These are phyloP conservation scores for Tephrocybe sp. DNA, from an alignment of 768 basidiomycete genomes.

Conservation along the genomic window DNA sequence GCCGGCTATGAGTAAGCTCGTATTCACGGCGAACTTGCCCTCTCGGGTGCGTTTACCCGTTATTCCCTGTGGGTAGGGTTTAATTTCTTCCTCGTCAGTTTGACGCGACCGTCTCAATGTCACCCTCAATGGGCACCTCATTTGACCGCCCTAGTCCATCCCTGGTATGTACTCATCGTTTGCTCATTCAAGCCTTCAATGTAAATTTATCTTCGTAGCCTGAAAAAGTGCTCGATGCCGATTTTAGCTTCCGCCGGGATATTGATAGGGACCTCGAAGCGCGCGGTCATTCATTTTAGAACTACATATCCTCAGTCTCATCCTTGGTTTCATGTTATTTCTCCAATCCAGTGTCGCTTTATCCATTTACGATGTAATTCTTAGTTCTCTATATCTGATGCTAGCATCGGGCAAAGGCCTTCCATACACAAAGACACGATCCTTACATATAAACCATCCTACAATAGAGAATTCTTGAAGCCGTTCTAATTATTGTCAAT, in stretches of 20 bases:
- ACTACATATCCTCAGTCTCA: conserved; percentile 20
- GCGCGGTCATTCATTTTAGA: background rate
- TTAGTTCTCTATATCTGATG: too few species aligned
- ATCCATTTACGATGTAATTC: too few species aligned
- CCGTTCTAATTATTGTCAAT: too few species aligned
- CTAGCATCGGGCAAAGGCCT: too few species aligned
- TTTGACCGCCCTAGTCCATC: background rate
- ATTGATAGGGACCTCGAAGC: conserved; percentile 5
- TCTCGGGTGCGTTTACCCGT: background rate
- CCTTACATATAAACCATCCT: too few species aligned
- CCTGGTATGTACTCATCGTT: background rate
- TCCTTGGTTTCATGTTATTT: conserved; percentile 17
- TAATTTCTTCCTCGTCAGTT: too few species aligned
- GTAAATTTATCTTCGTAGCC: background rate
- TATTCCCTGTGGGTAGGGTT: background rate
- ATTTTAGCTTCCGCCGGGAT: background rate
- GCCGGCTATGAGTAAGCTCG: background rate
- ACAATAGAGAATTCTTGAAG: too few species aligned
- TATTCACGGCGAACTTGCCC: background rate
- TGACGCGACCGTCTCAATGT: too few species aligned
- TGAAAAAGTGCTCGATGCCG: background rate
- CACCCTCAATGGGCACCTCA: background rate
- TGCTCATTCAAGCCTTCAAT: background rate
- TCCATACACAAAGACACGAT: too few species aligned
- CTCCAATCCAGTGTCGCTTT: too few species aligned